Base-by-base conservation (phyloP, 2,329 filamentous ascomycete genomes). In the Sporothrix variecibatus region DNA sequence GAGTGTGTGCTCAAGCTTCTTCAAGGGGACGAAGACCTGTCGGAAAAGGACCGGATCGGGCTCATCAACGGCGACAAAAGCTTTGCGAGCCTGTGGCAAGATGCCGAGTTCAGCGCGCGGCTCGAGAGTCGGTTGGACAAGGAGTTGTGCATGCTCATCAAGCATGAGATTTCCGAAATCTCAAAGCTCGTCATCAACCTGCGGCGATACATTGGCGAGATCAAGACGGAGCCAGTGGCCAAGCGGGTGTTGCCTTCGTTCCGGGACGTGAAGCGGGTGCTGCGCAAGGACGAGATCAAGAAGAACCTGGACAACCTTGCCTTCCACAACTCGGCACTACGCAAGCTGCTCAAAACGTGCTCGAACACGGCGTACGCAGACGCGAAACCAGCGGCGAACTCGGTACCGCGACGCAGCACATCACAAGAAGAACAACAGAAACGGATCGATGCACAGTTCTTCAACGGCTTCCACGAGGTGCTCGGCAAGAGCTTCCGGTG, bases 401-500 rank as follows among this genome's bases (percentile, higher is more conserved):
- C 40, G 26, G 3, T 51, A 17, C 71, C 64, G 3, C 71, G 62
- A 23, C 62, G 68, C 28, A 71, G 71, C 40, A 51, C 62, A 0
- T 56, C 64, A 23, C 73, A 75, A 31, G 73, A 68, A 28, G 65
- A 71, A 34, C 69, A 40, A 17, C 73, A 74, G n/a, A 75, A 67
- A 9, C 73, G 72, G 2, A 38, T 65, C 34, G 74, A 75, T n/a
- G 68, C 72, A 0, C 70, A 76, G 46, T 76, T 74, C 6, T 74
- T 73, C 51, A 72, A 75, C 34, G 73, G 68, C 67, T 75, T 77
- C 62, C 71, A 77, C 58, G 72, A 76, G 15, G 76, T 75, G 12
- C 73, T 76, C 15, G 34, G 72, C 56, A 75, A 73, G 31, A 75
- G 75, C 60, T 77, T 76, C 23, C 75, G 70, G 1, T 76, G 76